A percentile compares a stretch with the other conserved stretches of the same genome.
Evolutionary conservation across 2,329 filamentous ascomycete genomes (phyloP).

Genomic region (Fusarium sp.): DNA sequence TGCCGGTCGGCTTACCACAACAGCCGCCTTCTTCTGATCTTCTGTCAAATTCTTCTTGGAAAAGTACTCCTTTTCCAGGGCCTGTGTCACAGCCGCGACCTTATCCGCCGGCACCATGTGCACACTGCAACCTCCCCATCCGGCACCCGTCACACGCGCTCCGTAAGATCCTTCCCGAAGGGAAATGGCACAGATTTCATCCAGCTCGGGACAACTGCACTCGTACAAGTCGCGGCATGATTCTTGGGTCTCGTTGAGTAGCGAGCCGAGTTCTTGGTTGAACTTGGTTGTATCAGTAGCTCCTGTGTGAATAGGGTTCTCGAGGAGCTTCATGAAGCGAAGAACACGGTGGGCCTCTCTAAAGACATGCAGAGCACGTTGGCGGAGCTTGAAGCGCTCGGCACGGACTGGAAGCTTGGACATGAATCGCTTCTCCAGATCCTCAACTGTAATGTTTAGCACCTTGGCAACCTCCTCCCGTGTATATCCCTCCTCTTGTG

Average conservation of each 20-base stretch:
- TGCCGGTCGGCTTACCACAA: slow-evolving; percentile 90
- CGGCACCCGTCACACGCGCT: slow-evolving; percentile 88
- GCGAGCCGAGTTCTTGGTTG: slow-evolving; percentile 77
- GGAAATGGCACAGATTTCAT: slow-evolving; percentile 85
- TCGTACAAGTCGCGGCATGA: slow-evolving; percentile 90
- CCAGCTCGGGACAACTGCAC: slow-evolving; percentile 93
- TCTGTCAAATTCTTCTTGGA: slow-evolving; percentile 70
- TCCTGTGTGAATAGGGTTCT: slow-evolving; percentile 56
- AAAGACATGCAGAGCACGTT: slow-evolving; percentile 92
- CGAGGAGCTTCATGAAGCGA: slow-evolving; percentile 83
- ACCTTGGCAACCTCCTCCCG: slow-evolving; percentile 82
- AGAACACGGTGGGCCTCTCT: slow-evolving; percentile 88
- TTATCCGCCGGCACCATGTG: slow-evolving; percentile 89
- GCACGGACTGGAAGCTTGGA: slow-evolving; percentile 90
- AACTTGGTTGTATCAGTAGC: slow-evolving; percentile 67
- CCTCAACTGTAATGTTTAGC: slow-evolving; percentile 74
- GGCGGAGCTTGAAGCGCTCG: slow-evolving; percentile 85
- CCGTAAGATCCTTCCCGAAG: slow-evolving; percentile 83
- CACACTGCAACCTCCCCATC: slow-evolving; percentile 96
- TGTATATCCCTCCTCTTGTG: slow-evolving; percentile 86
- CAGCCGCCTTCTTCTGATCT: slow-evolving; percentile 80
- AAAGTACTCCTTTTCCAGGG: slow-evolving; percentile 87
- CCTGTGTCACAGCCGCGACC: slow-evolving; percentile 80
- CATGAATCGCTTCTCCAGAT: slow-evolving; percentile 82
- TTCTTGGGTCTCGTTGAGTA: slow-evolving; percentile 90